Conservation (phyloP, 805 yeast genomes). For the Saturnispora gosingensis region DNA sequence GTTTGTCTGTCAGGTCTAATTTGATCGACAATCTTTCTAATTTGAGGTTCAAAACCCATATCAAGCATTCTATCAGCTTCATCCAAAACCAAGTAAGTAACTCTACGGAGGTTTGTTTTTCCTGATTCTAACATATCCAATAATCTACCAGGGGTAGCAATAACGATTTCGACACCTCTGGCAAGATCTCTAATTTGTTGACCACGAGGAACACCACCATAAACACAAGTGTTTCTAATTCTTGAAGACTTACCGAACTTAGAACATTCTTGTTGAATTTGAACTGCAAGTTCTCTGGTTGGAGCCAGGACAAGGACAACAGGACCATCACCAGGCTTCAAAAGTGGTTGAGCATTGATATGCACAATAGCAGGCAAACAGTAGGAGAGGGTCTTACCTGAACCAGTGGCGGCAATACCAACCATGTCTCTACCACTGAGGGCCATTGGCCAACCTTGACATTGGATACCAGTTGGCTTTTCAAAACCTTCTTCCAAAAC, state of each 20-base stretch:
- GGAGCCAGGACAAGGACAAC: conserved; percentile 93
- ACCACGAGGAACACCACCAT: conserved; percentile 99
- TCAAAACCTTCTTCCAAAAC: conserved; percentile 89
- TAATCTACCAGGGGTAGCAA: conserved; percentile 98
- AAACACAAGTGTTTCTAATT: conserved; percentile 93
- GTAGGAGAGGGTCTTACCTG: conserved; percentile 96
- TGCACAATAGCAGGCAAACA: conserved; percentile 96
- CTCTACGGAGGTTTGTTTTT: conserved; percentile 91
- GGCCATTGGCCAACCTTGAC: conserved; percentile 99
- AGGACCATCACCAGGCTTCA: conserved; percentile 95
- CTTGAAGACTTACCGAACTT: conserved; percentile 88
- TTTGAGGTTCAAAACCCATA: conserved; percentile 99
- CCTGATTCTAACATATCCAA: conserved; percentile 95
- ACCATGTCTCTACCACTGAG: conserved; percentile 97
- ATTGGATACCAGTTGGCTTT: conserved; percentile 91
- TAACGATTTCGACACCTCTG: conserved; percentile 90
- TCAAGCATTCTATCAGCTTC: conserved; percentile 99
- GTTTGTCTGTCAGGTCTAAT: conserved; percentile 99
- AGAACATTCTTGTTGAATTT: conserved; percentile 91
- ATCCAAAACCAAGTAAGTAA: conserved; percentile 92
- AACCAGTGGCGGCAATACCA: conserved; percentile 98
- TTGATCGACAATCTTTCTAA: conserved; percentile 90
- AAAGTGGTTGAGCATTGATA: conserved; percentile 94
- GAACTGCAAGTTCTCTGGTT: conserved; percentile 97
- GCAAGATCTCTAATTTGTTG: conserved; percentile 94